These are phyloP conservation scores for Hypoxylon rubiginosum DNA, from an alignment of 2,329 filamentous ascomycete genomes.

Conservation along the genomic window DNA sequence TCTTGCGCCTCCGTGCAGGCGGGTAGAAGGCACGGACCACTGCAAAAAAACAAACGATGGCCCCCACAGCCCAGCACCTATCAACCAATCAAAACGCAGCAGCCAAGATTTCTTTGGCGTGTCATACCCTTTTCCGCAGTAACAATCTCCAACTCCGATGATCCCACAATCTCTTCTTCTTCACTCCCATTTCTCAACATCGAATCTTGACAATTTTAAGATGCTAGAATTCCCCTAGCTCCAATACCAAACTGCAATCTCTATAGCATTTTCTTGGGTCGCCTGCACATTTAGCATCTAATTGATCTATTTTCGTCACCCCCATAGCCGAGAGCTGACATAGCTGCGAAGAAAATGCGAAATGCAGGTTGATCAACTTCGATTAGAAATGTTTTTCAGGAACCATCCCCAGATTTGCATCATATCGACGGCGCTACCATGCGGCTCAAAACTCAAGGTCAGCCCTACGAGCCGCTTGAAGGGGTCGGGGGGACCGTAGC, in stretches of 20 bases:
- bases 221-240: conserved; percentile 22
- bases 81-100: conserved; percentile 47
- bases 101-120: conserved; percentile 37
- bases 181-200: conserved; percentile 49
- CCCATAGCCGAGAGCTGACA: conserved; percentile 10
- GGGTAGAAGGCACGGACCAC: conserved; percentile 45
- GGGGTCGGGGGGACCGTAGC: conserved; percentile 38
- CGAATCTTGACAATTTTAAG: conserved; percentile 34
- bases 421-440: conserved; percentile 55
- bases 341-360: conserved; percentile 29
- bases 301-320: conserved; percentile 45
- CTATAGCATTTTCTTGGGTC: conserved; percentile 34
- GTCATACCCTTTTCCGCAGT: conserved; percentile 44
- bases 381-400: conserved; percentile 45
- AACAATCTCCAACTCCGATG: conserved; percentile 47
- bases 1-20: conserved; percentile 33
- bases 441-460: conserved; percentile 55
- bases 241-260: conserved; percentile 15
- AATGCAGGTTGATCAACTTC: conserved; percentile 45
- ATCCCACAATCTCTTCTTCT: conserved; percentile 41
- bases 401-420: conserved; percentile 50
- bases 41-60: conserved; percentile 37
- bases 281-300: conserved; percentile 35
- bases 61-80: conserved; percentile 3
- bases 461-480: conserved; percentile 51